Conservation (phyloP, 2,329 filamentous ascomycete species). For the Rhynchosporium agropyri region DNA sequence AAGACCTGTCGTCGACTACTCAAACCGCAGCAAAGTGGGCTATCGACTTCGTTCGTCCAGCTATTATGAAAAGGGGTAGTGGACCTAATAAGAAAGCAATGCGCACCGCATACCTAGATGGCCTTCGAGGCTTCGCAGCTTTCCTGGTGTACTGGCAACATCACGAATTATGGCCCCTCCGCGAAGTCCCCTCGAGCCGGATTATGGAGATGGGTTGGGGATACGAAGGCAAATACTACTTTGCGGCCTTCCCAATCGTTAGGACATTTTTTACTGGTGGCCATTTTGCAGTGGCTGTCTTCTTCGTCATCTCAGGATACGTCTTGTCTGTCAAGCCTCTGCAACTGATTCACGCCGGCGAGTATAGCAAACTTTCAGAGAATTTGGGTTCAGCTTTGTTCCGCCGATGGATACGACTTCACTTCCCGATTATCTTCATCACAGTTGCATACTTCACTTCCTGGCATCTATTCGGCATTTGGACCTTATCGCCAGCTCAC, state of each 20-base stretch:
- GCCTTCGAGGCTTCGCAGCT: constrained; percentile 52
- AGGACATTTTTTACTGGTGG: constrained; percentile 63
- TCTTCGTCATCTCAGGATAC: constrained; percentile 55
- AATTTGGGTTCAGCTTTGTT: constrained; percentile 51
- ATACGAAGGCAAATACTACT: constrained; percentile 41
- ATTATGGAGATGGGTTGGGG: constrained; percentile 38
- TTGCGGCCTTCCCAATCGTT: constrained; percentile 57
- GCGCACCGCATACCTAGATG: constrained; percentile 50
- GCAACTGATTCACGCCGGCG: constrained; percentile 44
- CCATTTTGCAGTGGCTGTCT: constrained; percentile 58
- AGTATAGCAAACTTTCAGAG: constrained; percentile 44
- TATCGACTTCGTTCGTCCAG: constrained; percentile 22
- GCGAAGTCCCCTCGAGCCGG: constrained; percentile 16
- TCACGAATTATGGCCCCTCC: constrained; percentile 45
- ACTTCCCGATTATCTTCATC: constrained; percentile 48
- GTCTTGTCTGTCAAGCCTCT: constrained; percentile 50
- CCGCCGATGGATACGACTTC: constrained; percentile 50
- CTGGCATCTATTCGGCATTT: constrained; percentile 38
- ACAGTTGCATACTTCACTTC: constrained; percentile 44
- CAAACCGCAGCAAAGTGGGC: constrained; percentile 18
- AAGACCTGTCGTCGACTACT: background rate
- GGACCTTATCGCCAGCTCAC: constrained; percentile 26
- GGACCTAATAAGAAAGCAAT: constrained; percentile 19
- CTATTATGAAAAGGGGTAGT: constrained; percentile 18
- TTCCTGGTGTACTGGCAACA: constrained; percentile 52